Evolutionary conservation across 163 green algal genomes (phyloP).

Genomic region (Scenedesmus sp.): DNA sequence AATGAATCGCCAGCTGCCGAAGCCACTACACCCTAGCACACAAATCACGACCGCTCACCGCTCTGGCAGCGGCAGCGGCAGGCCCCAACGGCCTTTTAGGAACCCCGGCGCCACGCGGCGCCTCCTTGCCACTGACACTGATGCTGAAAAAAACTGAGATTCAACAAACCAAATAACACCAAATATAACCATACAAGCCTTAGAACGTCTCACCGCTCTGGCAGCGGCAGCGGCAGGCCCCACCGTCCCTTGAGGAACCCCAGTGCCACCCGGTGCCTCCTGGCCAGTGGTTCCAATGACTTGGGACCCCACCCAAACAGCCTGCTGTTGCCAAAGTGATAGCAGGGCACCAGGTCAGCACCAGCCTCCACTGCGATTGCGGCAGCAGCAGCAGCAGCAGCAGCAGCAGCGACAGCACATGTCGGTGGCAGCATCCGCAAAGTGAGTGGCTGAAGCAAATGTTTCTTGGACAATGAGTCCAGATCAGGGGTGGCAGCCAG

Average conservation of each 20-base stretch:
- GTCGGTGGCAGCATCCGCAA: too few relatives aligned
- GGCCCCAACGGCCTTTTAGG: constrained; percentile 7
- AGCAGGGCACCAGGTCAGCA: constrained; percentile 45
- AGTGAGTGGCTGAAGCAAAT: too few relatives aligned
- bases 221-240: constrained; percentile 16
- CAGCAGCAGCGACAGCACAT: background rate
- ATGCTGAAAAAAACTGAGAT: too few relatives aligned
- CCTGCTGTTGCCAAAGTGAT: constrained; percentile 60
- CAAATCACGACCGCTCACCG: background rate
- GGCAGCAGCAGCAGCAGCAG: background rate
- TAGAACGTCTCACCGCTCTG: background rate
- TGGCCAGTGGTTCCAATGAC: background rate
- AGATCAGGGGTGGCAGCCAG: too few relatives aligned
- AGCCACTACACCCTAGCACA: background rate
- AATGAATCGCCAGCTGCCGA: too few relatives aligned
- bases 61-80: constrained; percentile 19
- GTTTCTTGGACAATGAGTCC: too few relatives aligned
- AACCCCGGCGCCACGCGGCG: constrained; percentile 4
- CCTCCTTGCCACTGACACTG: too few relatives aligned
- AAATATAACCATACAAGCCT: too few relatives aligned
- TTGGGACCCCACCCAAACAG: constrained; percentile 11
- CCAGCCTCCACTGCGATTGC: constrained; percentile 37
- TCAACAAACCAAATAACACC: too few relatives aligned
- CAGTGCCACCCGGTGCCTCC: constrained; percentile 11
- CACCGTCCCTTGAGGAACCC: constrained; percentile 19